Conservation (phyloP, 2,329 filamentous ascomycete species). For the Pyrenophora seminiperda region DNA sequence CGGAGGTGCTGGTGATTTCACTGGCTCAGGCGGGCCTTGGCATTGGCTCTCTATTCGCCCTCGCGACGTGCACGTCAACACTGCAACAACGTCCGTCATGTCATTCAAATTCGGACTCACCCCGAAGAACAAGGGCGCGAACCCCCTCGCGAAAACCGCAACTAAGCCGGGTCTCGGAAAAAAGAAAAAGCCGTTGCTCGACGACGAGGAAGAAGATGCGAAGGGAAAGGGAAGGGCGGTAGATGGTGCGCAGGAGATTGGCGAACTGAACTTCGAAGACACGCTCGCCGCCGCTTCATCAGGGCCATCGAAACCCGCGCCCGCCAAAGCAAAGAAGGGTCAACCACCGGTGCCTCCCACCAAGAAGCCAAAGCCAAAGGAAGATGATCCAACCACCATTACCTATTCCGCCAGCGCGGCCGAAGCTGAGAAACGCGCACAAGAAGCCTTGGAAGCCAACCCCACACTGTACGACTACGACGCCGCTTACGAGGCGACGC, state of each 20-base stretch:
- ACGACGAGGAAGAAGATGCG: slow-evolving; percentile 61
- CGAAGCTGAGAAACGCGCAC: slow-evolving; percentile 66
- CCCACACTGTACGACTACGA: slow-evolving; percentile 86
- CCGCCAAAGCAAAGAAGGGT: slow-evolving; percentile 46
- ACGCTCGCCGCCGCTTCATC: slow-evolving; percentile 43
- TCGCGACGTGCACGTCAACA: slow-evolving; percentile 1
- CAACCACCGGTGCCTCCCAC: slow-evolving; percentile 40
- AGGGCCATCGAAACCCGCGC: slow-evolving; percentile 27
- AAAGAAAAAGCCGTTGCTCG: slow-evolving; percentile 53
- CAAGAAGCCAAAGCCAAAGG: slow-evolving; percentile 46
- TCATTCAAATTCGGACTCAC: slow-evolving; percentile 64
- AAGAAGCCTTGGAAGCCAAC: slow-evolving; percentile 70
- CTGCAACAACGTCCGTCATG: slow-evolving; percentile 31
- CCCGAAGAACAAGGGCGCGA: slow-evolving; percentile 59
- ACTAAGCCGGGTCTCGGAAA: slow-evolving; percentile 35
- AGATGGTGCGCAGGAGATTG: slow-evolving; percentile 61
- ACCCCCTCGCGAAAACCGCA: slow-evolving; percentile 20
- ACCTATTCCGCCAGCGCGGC: slow-evolving; percentile 71
- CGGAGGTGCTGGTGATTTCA: slow-evolving; percentile 35
- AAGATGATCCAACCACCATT: slow-evolving; percentile 44
- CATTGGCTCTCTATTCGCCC: slow-evolving; percentile 12
- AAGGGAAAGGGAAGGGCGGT: slow-evolving; percentile 42
- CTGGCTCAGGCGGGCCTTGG: slow-evolving; percentile 34
- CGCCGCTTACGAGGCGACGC: slow-evolving; percentile 76
- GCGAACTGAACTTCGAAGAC: slow-evolving; percentile 61